Evolutionary conservation across 257 asterid species (phyloP), one percentile per base, ranked within the genome.

Genomic region (Capsicum chinense): DNA sequence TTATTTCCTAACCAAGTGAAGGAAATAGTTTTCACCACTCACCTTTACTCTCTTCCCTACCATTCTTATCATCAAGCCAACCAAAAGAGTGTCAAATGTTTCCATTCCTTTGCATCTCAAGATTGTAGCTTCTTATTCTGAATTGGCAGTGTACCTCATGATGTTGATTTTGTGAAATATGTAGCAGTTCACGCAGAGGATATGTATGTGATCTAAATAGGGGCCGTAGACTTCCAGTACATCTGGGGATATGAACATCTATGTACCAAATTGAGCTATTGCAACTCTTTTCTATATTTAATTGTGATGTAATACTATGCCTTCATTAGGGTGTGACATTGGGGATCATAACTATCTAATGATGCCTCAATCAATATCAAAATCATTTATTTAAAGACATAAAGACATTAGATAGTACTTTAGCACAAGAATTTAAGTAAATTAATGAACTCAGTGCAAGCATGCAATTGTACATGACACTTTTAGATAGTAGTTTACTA

Each of bases 361-460:
- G 79, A 70, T 44, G 57, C 79, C 79, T 70, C 79, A 44, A n/a
- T 42, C 79, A 17, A 37, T 44, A 35, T 44, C 79, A 44, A 9
- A 70, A 17, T 17, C 35, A 1, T 70, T 42, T 47, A 70, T 4
- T 42, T 70, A 42, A 17, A 15, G 9, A 70, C 56, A 67, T 56
- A 58, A 9, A 63, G 56, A 17, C 52, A 17, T 67, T 37, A 67
- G 50, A 33, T 67, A 15, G 74, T 67, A 13, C 74, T 6, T 67
- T 35, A 67, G 50, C 6, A 35, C 10, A 5, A 33, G 48, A 13
- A 35, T 67, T 67, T 67, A 67, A 67, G 74, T 12, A 67, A 35
- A 19, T 67, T 33, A 56, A 67, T 67, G 5, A 64, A 26, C 50
- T 67, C 50, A 67, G 12, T 33, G 3, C 5, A 64, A 64, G 12